Conservation (phyloP, 2,329 filamentous ascomycete genomes). For the Alternaria viburni region DNA sequence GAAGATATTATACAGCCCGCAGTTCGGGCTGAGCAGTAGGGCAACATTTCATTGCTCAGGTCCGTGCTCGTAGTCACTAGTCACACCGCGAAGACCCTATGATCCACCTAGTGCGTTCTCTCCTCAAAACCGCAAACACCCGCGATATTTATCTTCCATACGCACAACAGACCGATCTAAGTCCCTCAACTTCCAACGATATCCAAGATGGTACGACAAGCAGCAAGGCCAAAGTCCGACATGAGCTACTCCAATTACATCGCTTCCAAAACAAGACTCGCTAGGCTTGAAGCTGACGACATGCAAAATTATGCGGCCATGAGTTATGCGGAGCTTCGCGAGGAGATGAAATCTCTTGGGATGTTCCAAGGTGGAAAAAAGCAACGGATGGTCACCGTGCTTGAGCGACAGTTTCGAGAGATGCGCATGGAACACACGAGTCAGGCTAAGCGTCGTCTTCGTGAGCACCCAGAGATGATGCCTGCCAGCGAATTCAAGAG, state of each 20-base stretch:
- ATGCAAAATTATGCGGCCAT: not conserved
- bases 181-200: not conserved
- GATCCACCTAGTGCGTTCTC: not conserved
- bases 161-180: not conserved
- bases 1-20: not conserved
- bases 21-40: not conserved
- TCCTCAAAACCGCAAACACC: not conserved
- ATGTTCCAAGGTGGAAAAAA: not conserved
- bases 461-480: not conserved
- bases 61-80: not conserved
- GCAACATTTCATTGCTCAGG: not conserved
- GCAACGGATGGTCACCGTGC: not conserved
- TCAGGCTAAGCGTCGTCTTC: not conserved
- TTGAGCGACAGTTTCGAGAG: not conserved
- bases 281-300: not conserved
- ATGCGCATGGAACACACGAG: not conserved
- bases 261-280: not conserved
- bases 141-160: not conserved
- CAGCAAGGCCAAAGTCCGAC: not conserved
- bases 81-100: not conserved
- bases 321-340: not conserved
- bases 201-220: not conserved
- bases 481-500: not conserved
- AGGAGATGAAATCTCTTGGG: not conserved
- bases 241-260: not conserved